phyloP scores from a whole-genome alignment of 208 protist species.

The Acanthamoeba royreba region DNA sequence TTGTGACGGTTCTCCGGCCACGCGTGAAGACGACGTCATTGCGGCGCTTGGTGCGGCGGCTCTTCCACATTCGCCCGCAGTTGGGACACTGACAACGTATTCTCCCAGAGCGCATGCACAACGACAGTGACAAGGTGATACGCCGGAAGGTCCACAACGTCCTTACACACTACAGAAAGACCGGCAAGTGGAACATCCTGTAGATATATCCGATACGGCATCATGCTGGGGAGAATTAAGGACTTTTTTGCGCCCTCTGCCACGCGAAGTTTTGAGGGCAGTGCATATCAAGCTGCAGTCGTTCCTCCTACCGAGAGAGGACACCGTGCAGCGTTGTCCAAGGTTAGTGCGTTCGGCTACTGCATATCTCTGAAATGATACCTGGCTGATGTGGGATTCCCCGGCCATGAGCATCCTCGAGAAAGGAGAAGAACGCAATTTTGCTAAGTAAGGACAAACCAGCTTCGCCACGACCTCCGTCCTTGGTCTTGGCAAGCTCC shows the following conservation, averaged over 20 bases:
- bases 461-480: too few relatives aligned
- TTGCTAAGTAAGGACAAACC: too few relatives aligned
- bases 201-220: not conserved
- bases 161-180: slow-evolving; percentile 54
- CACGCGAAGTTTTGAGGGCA: not conserved
- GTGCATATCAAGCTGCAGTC: too few relatives aligned
- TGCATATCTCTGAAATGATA: not conserved
- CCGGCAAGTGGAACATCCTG: slow-evolving; percentile 60
- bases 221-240: too few relatives aligned
- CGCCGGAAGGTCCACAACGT: slow-evolving; percentile 53
- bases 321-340: not conserved
- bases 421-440: too few relatives aligned
- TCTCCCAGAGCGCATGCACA: not conserved
- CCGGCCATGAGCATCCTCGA: too few relatives aligned
- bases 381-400: too few relatives aligned
- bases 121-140: slow-evolving; percentile 50
- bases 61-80: not conserved
- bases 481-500: too few relatives aligned
- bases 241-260: too few relatives aligned
- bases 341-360: not conserved
- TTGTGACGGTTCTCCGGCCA: slow-evolving; percentile 50
- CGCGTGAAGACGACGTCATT: slow-evolving; percentile 51
- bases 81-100: not conserved
- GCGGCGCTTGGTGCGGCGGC: not conserved
- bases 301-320: not conserved